These are phyloP conservation scores for Craspedostauros australis DNA, from an alignment of 108 stramenopile species.

Conservation along the genomic window DNA sequence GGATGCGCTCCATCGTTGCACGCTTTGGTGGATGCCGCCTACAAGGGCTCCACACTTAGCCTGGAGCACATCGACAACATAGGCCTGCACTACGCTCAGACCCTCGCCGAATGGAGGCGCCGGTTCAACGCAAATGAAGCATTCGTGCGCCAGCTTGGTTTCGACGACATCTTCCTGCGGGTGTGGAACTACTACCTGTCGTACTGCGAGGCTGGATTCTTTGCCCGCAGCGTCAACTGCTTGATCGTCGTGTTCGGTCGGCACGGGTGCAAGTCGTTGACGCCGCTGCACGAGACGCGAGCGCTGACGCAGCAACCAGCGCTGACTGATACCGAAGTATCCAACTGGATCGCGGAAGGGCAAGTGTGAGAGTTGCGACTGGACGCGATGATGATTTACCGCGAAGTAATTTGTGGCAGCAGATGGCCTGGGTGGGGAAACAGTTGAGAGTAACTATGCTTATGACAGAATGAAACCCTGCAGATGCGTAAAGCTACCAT, in stretches of 20 bases:
- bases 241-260: slow-evolving; percentile 74
- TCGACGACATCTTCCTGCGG: slow-evolving; percentile 91
- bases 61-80: slow-evolving; percentile 89
- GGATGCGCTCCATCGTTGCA: slow-evolving; percentile 84
- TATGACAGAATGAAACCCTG: too few relatives aligned
- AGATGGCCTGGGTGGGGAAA: too few relatives aligned
- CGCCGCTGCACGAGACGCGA: slow-evolving; percentile 57
- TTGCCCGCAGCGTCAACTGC: slow-evolving; percentile 68
- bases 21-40: slow-evolving; percentile 83
- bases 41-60: slow-evolving; percentile 63
- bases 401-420: too few relatives aligned
- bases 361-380: neutral
- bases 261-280: slow-evolving; percentile 52
- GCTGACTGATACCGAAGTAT: slow-evolving; percentile 44
- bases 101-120: slow-evolving; percentile 89
- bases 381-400: too few relatives aligned
- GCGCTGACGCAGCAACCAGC: slow-evolving; percentile 47
- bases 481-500: too few relatives aligned
- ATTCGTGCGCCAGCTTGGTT: slow-evolving; percentile 69
- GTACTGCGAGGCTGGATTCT: slow-evolving; percentile 96
- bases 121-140: slow-evolving; percentile 79
- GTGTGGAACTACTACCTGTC: slow-evolving; percentile 95
- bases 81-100: slow-evolving; percentile 93
- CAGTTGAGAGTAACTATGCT: too few relatives aligned
- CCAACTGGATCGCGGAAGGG: slow-evolving; percentile 36